Conservation (phyloP, 2,329 filamentous ascomycete species). For the Diaporthe ampelina region DNA sequence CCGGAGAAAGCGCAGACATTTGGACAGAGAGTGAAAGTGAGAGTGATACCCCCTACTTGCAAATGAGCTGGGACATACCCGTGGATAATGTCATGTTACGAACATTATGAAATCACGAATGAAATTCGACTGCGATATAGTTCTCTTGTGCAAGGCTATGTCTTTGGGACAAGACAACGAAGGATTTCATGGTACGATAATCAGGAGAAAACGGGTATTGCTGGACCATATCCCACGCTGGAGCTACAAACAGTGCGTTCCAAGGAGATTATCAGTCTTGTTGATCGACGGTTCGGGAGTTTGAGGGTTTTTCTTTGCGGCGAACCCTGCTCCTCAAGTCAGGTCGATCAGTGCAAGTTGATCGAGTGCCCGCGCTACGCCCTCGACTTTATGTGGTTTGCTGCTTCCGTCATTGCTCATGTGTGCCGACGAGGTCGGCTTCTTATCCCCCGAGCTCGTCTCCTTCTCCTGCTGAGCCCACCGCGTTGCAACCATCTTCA, state of each 20-base stretch:
- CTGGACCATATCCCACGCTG: not conserved
- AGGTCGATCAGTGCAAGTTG: slow-evolving; percentile 37
- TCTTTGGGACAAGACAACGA: not conserved
- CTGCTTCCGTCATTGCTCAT: not conserved
- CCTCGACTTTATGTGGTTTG: slow-evolving; percentile 32
- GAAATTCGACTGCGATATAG: not conserved
- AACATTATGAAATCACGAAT: slow-evolving; percentile 36
- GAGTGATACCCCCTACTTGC: slow-evolving; percentile 39
- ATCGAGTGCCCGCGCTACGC: slow-evolving; percentile 26
- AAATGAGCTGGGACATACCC: slow-evolving; percentile 9
- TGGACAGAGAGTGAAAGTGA: not conserved
- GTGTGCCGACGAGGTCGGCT: slow-evolving; percentile 17
- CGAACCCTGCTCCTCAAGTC: slow-evolving; percentile 25
- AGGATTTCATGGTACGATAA: too few species aligned
- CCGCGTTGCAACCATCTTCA: slow-evolving; percentile 75
- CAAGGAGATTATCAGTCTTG: not conserved
- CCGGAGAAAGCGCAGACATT: not conserved
- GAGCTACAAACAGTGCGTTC: not conserved
- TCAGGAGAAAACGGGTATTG: not conserved
- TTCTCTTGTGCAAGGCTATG: not conserved
- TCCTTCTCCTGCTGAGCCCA: slow-evolving; percentile 66
- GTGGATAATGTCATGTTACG: slow-evolving; percentile 20
- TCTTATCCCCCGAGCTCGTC: slow-evolving; percentile 42
- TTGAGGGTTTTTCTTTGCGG: not conserved
- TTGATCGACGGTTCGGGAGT: not conserved